phyloP scores from a whole-genome alignment of 1,284 basidiomycete species.

The Cryptococcus amylolentus region DNA sequence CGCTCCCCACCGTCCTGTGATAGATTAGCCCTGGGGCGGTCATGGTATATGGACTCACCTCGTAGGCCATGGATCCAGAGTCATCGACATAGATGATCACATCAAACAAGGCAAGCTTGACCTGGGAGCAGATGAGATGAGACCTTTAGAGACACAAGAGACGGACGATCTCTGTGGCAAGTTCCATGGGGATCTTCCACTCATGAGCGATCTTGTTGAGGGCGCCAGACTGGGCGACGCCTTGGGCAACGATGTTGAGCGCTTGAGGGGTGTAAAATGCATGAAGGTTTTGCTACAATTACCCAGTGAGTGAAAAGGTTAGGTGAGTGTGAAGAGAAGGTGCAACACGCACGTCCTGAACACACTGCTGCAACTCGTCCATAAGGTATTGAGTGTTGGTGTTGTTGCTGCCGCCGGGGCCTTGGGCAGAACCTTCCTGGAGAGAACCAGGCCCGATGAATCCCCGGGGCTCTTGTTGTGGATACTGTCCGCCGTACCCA shows the following conservation, averaged over 20 bases:
- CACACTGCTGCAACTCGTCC: conserved; percentile 38
- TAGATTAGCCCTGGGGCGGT: too few relatives aligned
- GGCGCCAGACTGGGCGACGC: conserved; percentile 46
- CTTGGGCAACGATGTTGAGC: conserved; percentile 48
- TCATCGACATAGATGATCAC: conserved; percentile 50
- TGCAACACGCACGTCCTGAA: conserved; percentile 42
- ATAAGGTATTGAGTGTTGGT: conserved; percentile 31
- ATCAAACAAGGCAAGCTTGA: conserved; percentile 50
- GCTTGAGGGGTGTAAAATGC: conserved; percentile 51
- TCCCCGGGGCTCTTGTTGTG: conserved; percentile 10
- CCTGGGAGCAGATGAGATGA: not conserved
- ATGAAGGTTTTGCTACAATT: conserved; percentile 46
- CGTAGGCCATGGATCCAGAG: conserved; percentile 49
- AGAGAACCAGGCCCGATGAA: not conserved
- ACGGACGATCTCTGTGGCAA: conserved; percentile 47
- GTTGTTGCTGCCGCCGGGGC: conserved; percentile 19
- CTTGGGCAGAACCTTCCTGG: not conserved
- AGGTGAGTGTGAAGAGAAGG: not conserved
- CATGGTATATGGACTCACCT: conserved; percentile 18
- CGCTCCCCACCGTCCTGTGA: conserved; percentile 24
- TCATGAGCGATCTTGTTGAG: conserved; percentile 45
- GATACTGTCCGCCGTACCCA: conserved; percentile 15
- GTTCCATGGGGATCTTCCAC: conserved; percentile 51
- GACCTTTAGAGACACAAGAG: too few relatives aligned
- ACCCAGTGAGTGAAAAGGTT: not conserved